These are phyloP conservation scores for Prunus davidiana DNA, from an alignment of 306 rosid genomes.

Conservation along the genomic window DNA sequence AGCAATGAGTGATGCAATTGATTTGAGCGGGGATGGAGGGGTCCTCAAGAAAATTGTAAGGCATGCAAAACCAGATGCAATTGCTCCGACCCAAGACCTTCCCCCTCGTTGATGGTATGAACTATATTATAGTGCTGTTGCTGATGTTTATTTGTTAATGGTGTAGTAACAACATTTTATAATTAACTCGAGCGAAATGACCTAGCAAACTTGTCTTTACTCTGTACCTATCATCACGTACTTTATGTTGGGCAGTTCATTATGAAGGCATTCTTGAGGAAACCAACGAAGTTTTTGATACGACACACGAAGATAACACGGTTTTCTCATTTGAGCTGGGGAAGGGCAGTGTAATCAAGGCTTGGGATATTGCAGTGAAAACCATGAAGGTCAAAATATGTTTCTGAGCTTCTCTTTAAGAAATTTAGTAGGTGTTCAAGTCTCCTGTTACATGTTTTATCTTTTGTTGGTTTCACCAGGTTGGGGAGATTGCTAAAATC, in stretches of 20 bases:
- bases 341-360: conserved; percentile 84
- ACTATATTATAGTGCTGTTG: neutral
- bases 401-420: neutral
- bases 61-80: conserved; percentile 74
- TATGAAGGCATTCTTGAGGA: conserved; percentile 85
- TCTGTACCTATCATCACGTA: neutral
- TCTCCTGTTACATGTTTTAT: conserved; percentile 14
- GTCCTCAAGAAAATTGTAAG: conserved; percentile 69
- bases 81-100: conserved; percentile 72
- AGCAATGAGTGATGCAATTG: conserved; percentile 73
- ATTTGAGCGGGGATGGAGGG: conserved; percentile 92
- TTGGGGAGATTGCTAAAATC: conserved; percentile 86
- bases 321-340: conserved; percentile 93
- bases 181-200: neutral
- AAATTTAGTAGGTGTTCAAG: neutral
- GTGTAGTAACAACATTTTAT: neutral
- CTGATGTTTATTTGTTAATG: neutral
- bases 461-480: conserved; percentile 41
- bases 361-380: conserved; percentile 89
- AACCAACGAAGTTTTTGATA: conserved; percentile 83
- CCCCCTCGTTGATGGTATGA: conserved; percentile 93
- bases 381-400: conserved; percentile 78
- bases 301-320: conserved; percentile 88
- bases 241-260: conserved; percentile 61
- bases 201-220: neutral